These are phyloP conservation scores for Huntiella decipiens DNA, from an alignment of 2,329 filamentous ascomycete species.

Conservation along the genomic window DNA sequence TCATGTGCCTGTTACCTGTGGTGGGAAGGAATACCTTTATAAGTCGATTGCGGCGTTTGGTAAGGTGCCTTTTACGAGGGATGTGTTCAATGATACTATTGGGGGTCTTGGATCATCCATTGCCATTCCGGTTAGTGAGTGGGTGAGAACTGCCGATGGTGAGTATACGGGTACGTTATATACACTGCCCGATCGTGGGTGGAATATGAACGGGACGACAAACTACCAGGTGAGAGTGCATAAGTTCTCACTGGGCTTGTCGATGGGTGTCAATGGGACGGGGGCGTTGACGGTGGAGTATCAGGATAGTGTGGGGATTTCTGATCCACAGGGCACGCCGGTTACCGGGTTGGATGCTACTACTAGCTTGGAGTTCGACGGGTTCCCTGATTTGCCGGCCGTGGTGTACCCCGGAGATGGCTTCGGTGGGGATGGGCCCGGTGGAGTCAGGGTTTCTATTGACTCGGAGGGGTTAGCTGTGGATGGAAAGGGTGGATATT, in stretches of 20 bases:
- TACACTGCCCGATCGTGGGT: slow-evolving; percentile 49
- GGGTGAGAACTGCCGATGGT: background rate
- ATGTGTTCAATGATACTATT: slow-evolving; percentile 52
- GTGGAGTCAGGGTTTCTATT: slow-evolving; percentile 38
- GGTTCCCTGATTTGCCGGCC: slow-evolving; percentile 42
- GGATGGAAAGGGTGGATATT: slow-evolving; percentile 40
- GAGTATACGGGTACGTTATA: slow-evolving; percentile 20
- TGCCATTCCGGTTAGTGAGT: slow-evolving; percentile 34
- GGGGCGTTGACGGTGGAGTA: slow-evolving; percentile 46
- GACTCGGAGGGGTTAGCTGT: slow-evolving; percentile 51
- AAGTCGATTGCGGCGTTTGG: slow-evolving; percentile 49
- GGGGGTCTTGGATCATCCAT: slow-evolving; percentile 43
- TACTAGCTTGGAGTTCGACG: slow-evolving; percentile 33
- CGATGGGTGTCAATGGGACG: slow-evolving; percentile 28
- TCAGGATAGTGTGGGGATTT: slow-evolving; percentile 44
- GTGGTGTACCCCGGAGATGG: slow-evolving; percentile 48
- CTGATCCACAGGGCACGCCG: slow-evolving; percentile 40
- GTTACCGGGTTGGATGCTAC: slow-evolving; percentile 42
- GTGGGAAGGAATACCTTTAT: slow-evolving; percentile 44
- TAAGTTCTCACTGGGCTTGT: slow-evolving; percentile 43
- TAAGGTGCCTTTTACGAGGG: slow-evolving; percentile 35
- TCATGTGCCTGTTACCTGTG: slow-evolving; percentile 22
- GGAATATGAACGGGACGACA: slow-evolving; percentile 53
- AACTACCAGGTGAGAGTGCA: slow-evolving; percentile 52
- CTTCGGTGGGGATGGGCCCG: slow-evolving; percentile 41